These are phyloP conservation scores for Panaeolus cyanescens DNA, from an alignment of 768 basidiomycete species.

Conservation along the genomic window DNA sequence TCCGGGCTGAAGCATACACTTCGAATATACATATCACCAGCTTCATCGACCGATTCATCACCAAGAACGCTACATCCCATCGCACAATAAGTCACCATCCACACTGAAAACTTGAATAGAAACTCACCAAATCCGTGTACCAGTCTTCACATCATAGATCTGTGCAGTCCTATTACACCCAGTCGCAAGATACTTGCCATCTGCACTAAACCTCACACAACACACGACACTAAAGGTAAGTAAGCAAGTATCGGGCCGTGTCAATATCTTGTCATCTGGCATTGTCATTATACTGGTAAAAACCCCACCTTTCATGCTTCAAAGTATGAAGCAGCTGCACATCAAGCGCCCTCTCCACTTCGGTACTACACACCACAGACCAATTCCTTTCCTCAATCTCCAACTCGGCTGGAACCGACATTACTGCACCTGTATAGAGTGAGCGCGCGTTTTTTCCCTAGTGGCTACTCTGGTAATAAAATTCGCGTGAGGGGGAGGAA, in stretches of 20 bases:
- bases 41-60: slow-evolving; percentile 73
- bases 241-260: too few relatives aligned
- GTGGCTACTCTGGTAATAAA: too few relatives aligned
- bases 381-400: slow-evolving; percentile 84
- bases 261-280: slow-evolving; percentile 21
- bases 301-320: slow-evolving; percentile 82
- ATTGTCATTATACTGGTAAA: background rate
- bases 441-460: too few relatives aligned
- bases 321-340: slow-evolving; percentile 82
- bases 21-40: slow-evolving; percentile 88
- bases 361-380: slow-evolving; percentile 87
- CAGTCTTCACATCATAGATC: slow-evolving; percentile 93
- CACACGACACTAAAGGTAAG: slow-evolving; percentile 75
- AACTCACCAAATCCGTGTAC: slow-evolving; percentile 78
- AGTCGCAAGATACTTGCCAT: slow-evolving; percentile 89
- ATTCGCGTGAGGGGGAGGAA: too few relatives aligned
- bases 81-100: slow-evolving; percentile 1
- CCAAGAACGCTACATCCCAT: slow-evolving; percentile 63
- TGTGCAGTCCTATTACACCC: slow-evolving; percentile 94
- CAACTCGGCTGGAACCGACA: slow-evolving; percentile 48
- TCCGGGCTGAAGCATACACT: slow-evolving; percentile 95
- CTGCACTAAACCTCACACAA: slow-evolving; percentile 92
- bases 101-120: slow-evolving; percentile 7
- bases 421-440: too few relatives aligned
- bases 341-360: slow-evolving; percentile 76